These are phyloP conservation scores for Apophysomyces trapeziformis DNA, from an alignment of 371 early-diverging fungal species.

Conservation along the genomic window DNA sequence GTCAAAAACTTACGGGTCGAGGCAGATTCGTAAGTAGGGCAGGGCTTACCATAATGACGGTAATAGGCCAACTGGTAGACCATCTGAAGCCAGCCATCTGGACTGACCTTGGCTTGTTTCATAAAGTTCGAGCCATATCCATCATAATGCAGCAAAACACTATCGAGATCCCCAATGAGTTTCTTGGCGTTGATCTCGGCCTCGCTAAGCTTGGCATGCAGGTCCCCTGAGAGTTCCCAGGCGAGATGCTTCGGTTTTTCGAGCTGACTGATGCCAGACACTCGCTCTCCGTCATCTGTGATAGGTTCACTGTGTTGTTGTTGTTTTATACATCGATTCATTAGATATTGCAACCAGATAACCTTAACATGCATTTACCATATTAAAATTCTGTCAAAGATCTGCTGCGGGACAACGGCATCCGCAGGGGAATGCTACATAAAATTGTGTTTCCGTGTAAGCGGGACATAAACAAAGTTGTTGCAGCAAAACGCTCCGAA, in stretches of 20 bases:
- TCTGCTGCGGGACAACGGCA: constrained; percentile 85
- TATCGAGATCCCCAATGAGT: constrained; percentile 72
- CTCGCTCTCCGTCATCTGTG: neutral
- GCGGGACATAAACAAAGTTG: too few species aligned
- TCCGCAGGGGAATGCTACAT: constrained; percentile 87
- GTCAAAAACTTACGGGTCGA: constrained; percentile 79
- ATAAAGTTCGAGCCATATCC: constrained; percentile 83
- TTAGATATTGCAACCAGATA: neutral
- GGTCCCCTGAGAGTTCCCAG: constrained; percentile 20
- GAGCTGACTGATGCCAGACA: neutral
- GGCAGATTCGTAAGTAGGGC: constrained; percentile 87
- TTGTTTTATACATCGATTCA: neutral
- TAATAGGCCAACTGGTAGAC: constrained; percentile 85
- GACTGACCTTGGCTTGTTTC: constrained; percentile 73
- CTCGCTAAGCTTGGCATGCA: constrained; percentile 41
- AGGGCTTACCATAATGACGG: constrained; percentile 67
- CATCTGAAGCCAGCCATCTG: constrained; percentile 92
- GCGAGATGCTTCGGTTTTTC: constrained; percentile 16
- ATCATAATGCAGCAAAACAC: constrained; percentile 69
- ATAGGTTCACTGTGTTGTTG: constrained; percentile 13
- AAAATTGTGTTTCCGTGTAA: neutral
- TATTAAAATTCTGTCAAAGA: constrained; percentile 67
- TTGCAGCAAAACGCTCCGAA: too few species aligned
- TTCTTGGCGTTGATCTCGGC: constrained; percentile 67
- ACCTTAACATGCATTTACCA: constrained; percentile 40